A percentile compares a stretch with the other conserved stretches of the same genome.
These are phyloP conservation scores for Pestalotiopsis fici DNA, from an alignment of 2,329 filamentous ascomycete genomes.

Conservation along the genomic window DNA sequence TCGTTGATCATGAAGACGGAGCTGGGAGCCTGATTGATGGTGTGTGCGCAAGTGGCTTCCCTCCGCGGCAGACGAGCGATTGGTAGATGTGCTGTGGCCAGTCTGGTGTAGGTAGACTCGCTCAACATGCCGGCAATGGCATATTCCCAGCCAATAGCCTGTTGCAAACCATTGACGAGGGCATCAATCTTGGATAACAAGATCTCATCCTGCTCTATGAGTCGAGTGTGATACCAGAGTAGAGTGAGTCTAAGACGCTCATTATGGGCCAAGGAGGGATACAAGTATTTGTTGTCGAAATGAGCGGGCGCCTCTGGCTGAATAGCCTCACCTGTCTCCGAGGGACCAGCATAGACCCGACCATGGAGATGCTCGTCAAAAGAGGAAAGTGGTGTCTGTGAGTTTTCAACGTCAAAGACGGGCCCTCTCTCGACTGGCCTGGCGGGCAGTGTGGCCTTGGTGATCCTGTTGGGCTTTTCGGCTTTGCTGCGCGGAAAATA, in stretches of 20 bases:
- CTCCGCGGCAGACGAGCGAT: conserved; percentile 8
- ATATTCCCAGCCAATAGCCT: conserved; percentile 12
- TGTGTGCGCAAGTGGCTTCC: conserved; percentile 10
- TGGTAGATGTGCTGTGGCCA: conserved; percentile 8
- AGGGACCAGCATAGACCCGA: background rate
- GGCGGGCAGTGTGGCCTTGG: background rate
- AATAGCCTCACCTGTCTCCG: background rate
- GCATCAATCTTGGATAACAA: conserved; percentile 9
- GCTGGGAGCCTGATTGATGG: conserved; percentile 6
- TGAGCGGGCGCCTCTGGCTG: background rate
- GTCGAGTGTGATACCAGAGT: conserved; percentile 11
- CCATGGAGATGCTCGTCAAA: background rate
- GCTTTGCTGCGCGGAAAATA: background rate
- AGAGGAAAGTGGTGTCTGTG: background rate
- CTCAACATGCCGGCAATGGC: conserved; percentile 10
- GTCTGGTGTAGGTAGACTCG: conserved; percentile 6
- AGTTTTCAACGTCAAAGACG: background rate
- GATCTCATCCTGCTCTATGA: conserved; percentile 5
- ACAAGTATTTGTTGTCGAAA: conserved; percentile 1
- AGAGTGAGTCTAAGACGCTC: conserved; percentile 7
- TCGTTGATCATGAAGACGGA: conserved; percentile 7
- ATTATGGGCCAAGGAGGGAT: conserved; percentile 5
- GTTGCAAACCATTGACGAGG: conserved; percentile 5
- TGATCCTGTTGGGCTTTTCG: background rate
- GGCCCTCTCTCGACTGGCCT: background rate